A percentile compares a stretch with the other conserved stretches of the same genome.
These are phyloP conservation scores for Populus ilicifolia DNA, from an alignment of 345 rosid species.

Conservation along the genomic window DNA sequence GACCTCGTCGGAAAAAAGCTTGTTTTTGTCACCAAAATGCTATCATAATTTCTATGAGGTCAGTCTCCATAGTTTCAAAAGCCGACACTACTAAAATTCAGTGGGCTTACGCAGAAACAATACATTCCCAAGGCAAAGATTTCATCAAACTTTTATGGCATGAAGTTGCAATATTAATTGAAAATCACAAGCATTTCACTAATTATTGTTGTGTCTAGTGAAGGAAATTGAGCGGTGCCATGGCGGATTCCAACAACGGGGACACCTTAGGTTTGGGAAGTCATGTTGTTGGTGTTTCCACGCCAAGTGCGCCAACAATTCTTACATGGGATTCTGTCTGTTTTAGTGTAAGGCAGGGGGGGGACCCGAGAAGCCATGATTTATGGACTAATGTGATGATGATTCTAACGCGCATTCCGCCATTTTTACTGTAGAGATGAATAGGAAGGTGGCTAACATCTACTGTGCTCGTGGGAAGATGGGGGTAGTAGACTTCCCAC, in stretches of 20 bases:
- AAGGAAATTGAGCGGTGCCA: background rate
- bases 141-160: background rate
- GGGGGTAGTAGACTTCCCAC: conserved; percentile 36
- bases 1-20: conserved; percentile 21
- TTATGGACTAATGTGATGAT: background rate
- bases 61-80: conserved; percentile 8
- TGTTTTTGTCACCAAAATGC: conserved; percentile 29
- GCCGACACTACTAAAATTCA: background rate
- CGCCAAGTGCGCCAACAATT: background rate
- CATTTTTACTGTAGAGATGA: background rate
- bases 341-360: no score
- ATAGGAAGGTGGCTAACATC: background rate
- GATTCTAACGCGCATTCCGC: background rate
- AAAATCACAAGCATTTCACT: background rate
- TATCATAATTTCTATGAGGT: conserved; percentile 9
- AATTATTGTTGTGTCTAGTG: background rate
- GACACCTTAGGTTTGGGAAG: background rate
- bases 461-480: conserved; percentile 6
- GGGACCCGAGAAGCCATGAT: background rate
- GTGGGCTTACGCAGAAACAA: conserved; percentile 16
- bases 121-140: background rate
- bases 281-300: background rate
- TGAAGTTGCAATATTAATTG: background rate
- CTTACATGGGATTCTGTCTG: background rate
- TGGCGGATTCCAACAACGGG: background rate